Conservation (phyloP, 768 basidiomycete genomes). For the Lanmaoa rubissima region DNA sequence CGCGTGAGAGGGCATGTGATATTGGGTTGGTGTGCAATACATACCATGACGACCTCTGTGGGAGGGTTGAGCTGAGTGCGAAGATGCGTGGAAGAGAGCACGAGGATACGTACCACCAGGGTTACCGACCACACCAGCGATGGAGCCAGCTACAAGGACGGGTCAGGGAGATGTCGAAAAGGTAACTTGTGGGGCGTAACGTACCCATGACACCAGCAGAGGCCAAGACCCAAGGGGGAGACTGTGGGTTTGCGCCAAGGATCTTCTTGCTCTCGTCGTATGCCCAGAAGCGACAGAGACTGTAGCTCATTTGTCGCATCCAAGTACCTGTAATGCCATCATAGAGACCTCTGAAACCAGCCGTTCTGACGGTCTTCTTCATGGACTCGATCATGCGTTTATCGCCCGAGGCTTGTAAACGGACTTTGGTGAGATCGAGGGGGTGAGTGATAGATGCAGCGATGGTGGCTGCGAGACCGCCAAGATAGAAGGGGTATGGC, state of each 20-base stretch:
- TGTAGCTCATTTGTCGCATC: slow-evolving; percentile 92
- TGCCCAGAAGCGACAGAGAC: slow-evolving; percentile 89
- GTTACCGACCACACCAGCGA: slow-evolving; percentile 87
- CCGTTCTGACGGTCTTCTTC: slow-evolving; percentile 77
- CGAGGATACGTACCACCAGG: slow-evolving; percentile 62
- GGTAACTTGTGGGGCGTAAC: slow-evolving; percentile 25
- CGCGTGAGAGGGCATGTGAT: slow-evolving; percentile 18
- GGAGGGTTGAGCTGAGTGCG: not conserved
- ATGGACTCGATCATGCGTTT: slow-evolving; percentile 86
- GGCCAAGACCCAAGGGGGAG: slow-evolving; percentile 80
- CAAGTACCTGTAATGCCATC: slow-evolving; percentile 89
- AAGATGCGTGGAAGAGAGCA: not conserved
- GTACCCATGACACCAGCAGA: slow-evolving; percentile 82
- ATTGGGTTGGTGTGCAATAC: slow-evolving; percentile 9
- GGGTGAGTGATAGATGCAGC: slow-evolving; percentile 89
- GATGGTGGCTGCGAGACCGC: slow-evolving; percentile 84
- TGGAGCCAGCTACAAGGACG: slow-evolving; percentile 60
- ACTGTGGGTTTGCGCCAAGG: slow-evolving; percentile 61
- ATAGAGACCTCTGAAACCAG: slow-evolving; percentile 70
- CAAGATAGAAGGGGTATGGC: slow-evolving; percentile 86
- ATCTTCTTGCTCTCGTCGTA: slow-evolving; percentile 90
- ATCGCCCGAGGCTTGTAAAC: slow-evolving; percentile 89
- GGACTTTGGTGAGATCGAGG: slow-evolving; percentile 87
- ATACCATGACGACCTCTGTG: slow-evolving; percentile 70
- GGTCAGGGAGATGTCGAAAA: not conserved